phyloP scores from a whole-genome alignment of 2,329 filamentous ascomycete species.

The Trichophyton benhamiae region DNA sequence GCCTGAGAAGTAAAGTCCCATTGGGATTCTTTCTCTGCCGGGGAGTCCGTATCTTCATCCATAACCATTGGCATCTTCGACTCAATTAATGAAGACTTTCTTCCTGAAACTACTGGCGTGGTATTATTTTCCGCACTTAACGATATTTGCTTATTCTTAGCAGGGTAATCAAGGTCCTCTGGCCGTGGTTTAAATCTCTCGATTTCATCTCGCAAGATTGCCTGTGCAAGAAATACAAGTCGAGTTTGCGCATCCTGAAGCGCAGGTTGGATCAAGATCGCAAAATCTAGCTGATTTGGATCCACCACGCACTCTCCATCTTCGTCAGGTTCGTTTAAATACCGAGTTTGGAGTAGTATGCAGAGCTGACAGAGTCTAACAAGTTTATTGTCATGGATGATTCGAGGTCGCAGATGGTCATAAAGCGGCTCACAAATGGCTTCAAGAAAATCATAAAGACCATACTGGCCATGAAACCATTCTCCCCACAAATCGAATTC shows the following conservation, averaged over 20 bases:
- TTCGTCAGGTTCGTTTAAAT: slow-evolving; percentile 48
- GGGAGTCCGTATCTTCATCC: slow-evolving; percentile 39
- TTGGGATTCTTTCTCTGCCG: slow-evolving; percentile 32
- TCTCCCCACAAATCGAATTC: slow-evolving; percentile 56
- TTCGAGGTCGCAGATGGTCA: slow-evolving; percentile 51
- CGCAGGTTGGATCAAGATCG: slow-evolving; percentile 48
- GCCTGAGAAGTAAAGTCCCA: slow-evolving; percentile 47
- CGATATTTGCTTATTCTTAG: slow-evolving; percentile 36
- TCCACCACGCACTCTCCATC: slow-evolving; percentile 37
- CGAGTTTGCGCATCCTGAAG: slow-evolving; percentile 56
- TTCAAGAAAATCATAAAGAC: slow-evolving; percentile 54
- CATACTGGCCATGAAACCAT: slow-evolving; percentile 52
- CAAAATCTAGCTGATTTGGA: slow-evolving; percentile 48
- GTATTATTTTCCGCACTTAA: slow-evolving; percentile 30
- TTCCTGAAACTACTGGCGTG: slow-evolving; percentile 41
- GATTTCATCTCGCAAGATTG: slow-evolving; percentile 53
- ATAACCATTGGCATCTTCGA: slow-evolving; percentile 40
- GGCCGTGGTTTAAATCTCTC: slow-evolving; percentile 53
- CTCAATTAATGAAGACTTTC: slow-evolving; percentile 34
- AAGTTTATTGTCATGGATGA: slow-evolving; percentile 55
- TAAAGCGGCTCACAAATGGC: slow-evolving; percentile 56
- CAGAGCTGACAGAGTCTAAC: slow-evolving; percentile 56
- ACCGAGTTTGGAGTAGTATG: slow-evolving; percentile 52
- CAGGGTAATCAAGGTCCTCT: slow-evolving; percentile 53
- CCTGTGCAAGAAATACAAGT: slow-evolving; percentile 52